Percentiles rank a stretch among this genome's conserved stretches.
Conservation (phyloP, 306 rosid genomes). For the Herpetospermum pedunculosum region DNA sequence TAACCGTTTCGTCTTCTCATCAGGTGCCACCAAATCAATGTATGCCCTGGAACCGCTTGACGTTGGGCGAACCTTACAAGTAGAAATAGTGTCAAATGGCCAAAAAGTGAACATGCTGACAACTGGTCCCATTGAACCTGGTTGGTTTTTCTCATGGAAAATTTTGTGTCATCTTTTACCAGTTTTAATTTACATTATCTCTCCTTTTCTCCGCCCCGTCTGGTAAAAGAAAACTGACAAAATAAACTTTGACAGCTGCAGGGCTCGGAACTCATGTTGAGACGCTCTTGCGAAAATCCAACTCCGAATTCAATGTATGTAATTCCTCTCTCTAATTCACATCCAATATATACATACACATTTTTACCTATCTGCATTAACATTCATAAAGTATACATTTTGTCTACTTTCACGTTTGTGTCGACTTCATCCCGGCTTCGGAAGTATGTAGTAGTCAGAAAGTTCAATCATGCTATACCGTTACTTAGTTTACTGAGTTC, state of each 20-base stretch:
- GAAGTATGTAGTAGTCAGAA: neutral
- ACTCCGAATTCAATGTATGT: conserved; percentile 70
- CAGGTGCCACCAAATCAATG: conserved; percentile 56
- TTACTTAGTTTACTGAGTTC: neutral
- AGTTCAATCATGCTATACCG: neutral
- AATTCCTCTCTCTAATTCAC: conserved; percentile 11
- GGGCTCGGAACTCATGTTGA: conserved; percentile 66
- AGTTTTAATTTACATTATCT: neutral
- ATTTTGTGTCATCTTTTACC: neutral
- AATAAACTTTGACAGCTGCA: conserved; percentile 43
- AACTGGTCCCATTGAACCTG: conserved; percentile 55
- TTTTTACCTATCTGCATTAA: neutral
- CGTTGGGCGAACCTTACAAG: conserved; percentile 80
- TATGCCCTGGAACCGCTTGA: conserved; percentile 94
- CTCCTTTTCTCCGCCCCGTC: neutral
- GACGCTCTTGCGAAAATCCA: conserved; percentile 64
- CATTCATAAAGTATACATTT: neutral
- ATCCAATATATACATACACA: neutral
- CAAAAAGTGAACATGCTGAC: conserved; percentile 49
- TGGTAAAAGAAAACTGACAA: conserved; percentile 20
- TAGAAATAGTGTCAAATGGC: conserved; percentile 54
- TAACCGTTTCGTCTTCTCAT: conserved; percentile 12
- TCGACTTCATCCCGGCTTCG: neutral
- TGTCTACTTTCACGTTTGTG: neutral
- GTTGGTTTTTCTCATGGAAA: conserved; percentile 34